phyloP scores from a whole-genome alignment of 2,329 filamentous ascomycete species.

The Pyrenophora teres region DNA sequence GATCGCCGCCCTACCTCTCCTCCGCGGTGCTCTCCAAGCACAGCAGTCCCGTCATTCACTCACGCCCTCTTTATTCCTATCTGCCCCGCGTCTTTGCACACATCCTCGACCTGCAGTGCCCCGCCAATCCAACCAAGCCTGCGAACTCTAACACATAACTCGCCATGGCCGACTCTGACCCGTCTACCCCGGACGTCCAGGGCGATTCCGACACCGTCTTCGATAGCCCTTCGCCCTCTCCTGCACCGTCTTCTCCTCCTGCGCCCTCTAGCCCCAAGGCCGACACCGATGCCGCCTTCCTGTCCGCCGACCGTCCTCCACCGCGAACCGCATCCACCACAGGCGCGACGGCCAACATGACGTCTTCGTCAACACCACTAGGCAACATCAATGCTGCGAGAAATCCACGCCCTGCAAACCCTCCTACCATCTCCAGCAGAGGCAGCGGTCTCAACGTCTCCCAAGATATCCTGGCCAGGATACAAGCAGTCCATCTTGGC shows the following conservation, averaged over 20 bases:
- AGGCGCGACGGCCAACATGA: slow-evolving; percentile 61
- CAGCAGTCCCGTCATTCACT: slow-evolving; percentile 5
- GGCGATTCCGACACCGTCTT: slow-evolving; percentile 41
- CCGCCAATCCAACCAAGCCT: slow-evolving; percentile 23
- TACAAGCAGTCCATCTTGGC: slow-evolving; percentile 71
- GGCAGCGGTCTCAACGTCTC: slow-evolving; percentile 58
- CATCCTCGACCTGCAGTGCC: slow-evolving; percentile 12
- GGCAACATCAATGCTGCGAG: slow-evolving; percentile 74
- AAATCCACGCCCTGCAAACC: slow-evolving; percentile 52
- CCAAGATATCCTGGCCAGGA: slow-evolving; percentile 69
- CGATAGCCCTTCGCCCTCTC: slow-evolving; percentile 39
- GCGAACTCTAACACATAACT: slow-evolving; percentile 8
- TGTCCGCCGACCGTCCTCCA: slow-evolving; percentile 53
- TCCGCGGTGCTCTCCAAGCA: slow-evolving; percentile 20
- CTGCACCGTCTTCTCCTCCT: slow-evolving; percentile 27
- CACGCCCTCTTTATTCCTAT: slow-evolving; percentile 13
- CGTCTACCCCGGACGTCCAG: slow-evolving; percentile 39
- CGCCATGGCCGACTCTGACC: slow-evolving; percentile 36
- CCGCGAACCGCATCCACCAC: slow-evolving; percentile 66
- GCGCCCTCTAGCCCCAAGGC: slow-evolving; percentile 28
- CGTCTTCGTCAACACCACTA: slow-evolving; percentile 79
- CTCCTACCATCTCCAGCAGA: slow-evolving; percentile 51
- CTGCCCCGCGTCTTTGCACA: slow-evolving; percentile 6
- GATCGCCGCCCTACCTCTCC: slow-evolving; percentile 17
- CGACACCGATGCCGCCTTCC: slow-evolving; percentile 24